Percentiles rank a stretch among this genome's conserved stretches.
These are phyloP conservation scores for Aspergillus uvarum DNA, from an alignment of 2,329 filamentous ascomycete genomes.

Conservation along the genomic window DNA sequence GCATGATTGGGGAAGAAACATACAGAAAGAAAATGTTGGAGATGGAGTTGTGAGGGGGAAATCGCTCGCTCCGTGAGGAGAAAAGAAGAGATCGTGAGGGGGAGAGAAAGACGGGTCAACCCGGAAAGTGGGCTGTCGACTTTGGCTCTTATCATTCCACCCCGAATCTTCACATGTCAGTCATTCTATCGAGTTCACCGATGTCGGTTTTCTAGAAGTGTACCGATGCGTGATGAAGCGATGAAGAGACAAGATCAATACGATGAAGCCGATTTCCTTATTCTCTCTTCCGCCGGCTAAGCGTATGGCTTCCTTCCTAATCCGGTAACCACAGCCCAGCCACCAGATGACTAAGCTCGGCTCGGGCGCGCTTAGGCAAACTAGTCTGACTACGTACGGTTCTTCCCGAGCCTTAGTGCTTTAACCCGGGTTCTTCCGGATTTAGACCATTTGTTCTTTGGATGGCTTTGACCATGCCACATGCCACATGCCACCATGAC, in stretches of 20 bases:
- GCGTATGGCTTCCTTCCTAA: background rate
- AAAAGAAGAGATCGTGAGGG: constrained; percentile 18
- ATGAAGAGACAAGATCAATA: background rate
- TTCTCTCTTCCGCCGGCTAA: background rate
- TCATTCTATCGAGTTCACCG: background rate
- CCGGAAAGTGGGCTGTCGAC: background rate
- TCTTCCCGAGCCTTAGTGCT: background rate
- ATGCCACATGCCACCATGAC: no score
- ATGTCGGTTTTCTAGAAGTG: background rate
- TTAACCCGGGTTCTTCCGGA: constrained; percentile 3
- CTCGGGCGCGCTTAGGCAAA: no score
- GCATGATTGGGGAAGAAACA: constrained; percentile 1
- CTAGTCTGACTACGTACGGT: background rate
- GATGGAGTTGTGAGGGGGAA: constrained; percentile 15
- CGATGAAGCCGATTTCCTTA: background rate
- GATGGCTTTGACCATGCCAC: no score
- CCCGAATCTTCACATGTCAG: background rate
- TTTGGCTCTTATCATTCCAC: background rate
- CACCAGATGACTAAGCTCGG: background rate
- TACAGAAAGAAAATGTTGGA: background rate
- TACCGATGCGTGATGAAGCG: background rate
- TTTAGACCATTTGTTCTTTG: background rate
- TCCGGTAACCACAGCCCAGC: background rate
- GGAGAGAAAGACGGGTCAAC: background rate
- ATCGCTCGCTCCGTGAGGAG: constrained; percentile 16